These are phyloP conservation scores for Galerina sulciceps DNA, from an alignment of 768 basidiomycete species.

Conservation along the genomic window DNA sequence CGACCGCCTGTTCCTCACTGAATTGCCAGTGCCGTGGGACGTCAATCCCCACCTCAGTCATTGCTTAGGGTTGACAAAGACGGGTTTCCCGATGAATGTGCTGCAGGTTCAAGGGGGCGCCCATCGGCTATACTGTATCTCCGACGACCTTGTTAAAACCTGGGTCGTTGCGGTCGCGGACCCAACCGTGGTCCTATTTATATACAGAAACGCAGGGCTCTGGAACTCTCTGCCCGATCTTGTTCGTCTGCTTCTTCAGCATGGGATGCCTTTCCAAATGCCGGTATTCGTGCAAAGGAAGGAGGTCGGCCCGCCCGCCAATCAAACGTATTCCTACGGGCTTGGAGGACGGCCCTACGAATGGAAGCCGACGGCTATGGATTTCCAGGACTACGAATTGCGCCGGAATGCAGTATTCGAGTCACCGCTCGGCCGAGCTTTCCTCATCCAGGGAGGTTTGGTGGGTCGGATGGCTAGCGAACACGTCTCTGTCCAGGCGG, in stretches of 20 bases:
- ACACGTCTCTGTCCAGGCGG: background rate
- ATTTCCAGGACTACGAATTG: background rate
- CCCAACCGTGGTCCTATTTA: background rate
- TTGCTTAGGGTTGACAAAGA: background rate
- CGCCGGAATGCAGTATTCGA: background rate
- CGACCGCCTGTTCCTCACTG: background rate
- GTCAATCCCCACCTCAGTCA: background rate
- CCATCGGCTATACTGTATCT: background rate
- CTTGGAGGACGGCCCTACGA: background rate
- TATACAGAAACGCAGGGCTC: background rate
- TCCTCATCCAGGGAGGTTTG: background rate
- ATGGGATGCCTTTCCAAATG: background rate
- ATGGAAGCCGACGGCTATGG: background rate
- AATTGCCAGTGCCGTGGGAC: background rate
- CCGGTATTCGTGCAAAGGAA: background rate
- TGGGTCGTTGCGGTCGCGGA: background rate
- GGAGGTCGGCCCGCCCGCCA: background rate
- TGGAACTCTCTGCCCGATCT: background rate
- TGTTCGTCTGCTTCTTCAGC: background rate
- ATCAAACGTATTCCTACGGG: background rate
- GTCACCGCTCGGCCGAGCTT: background rate
- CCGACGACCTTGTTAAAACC: background rate
- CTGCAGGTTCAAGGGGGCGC: background rate
- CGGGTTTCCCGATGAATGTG: background rate
- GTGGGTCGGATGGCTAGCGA: background rate